phyloP scores from a whole-genome alignment of 768 basidiomycete genomes.

The Phaeolepiota aurea region DNA sequence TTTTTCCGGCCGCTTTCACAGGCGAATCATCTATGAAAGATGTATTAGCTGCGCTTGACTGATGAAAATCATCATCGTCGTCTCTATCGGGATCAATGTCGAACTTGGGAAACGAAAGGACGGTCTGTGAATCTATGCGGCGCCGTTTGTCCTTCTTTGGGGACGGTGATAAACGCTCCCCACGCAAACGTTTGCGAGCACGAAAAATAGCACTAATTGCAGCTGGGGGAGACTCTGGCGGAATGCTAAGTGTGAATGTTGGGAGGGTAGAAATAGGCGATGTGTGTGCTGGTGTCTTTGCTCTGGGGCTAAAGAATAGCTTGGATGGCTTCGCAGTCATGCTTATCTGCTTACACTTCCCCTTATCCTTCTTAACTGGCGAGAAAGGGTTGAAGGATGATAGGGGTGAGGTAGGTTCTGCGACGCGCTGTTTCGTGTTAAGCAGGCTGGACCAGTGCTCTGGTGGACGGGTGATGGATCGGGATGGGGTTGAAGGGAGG shows the following conservation, averaged over 20 bases:
- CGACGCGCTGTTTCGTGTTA: constrained; percentile 41
- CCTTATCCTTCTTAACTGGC: constrained; percentile 54
- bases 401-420: constrained; percentile 43
- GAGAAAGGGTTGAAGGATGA: constrained; percentile 72
- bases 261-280: constrained; percentile 25
- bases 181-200: constrained; percentile 74
- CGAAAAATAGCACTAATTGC: constrained; percentile 44
- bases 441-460: constrained; percentile 27
- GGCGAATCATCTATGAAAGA: constrained; percentile 69
- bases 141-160: constrained; percentile 71
- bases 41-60: constrained; percentile 19
- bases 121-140: constrained; percentile 37
- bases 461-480: constrained; percentile 20
- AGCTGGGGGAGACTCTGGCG: constrained; percentile 9
- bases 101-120: constrained; percentile 26
- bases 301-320: constrained; percentile 34
- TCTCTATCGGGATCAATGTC: constrained; percentile 22
- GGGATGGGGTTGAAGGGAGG: constrained; percentile 30
- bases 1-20: constrained; percentile 52
- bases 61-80: constrained; percentile 26
- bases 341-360: constrained; percentile 23
- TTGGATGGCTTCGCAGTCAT: constrained; percentile 16
- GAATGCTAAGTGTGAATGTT: constrained; percentile 11
- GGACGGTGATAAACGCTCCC: constrained; percentile 78
- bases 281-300: background rate